Base-by-base conservation (phyloP, 2,329 filamentous ascomycete species). In the Colletotrichum eremochloae region DNA sequence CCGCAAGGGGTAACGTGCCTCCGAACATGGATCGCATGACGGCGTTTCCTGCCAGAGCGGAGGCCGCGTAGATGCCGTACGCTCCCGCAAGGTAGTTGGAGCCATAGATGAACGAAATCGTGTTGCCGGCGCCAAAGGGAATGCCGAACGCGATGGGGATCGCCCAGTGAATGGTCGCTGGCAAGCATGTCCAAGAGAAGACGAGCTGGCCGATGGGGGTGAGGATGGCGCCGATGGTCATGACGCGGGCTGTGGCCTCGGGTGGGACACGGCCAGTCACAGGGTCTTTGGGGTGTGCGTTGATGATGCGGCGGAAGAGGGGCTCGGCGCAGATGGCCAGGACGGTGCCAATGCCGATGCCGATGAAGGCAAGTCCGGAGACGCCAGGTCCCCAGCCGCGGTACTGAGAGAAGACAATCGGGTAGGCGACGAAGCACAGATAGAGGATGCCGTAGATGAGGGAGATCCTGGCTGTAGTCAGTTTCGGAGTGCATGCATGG, bases 391-490 rank as follows among this genome's bases (percentile, higher is more conserved):
- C 86, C 95, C 95, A 98, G 72, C 94, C 94, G 24, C 95, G 92
- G 70, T 88, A 79, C 52, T 92, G 85, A 14, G 87, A 86, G 81
- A 96, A 97, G 70, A 97, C 92, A 71, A 97, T 92, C 0, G 95
- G 95, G 80, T 97, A 97, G 15, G 94, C 94, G 20, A 97, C 92
- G 83, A 97, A 97, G 82, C 94, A 97, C 42, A 97, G 90, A 78
- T 96, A 96, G 1, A 98, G 85, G 52, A 97, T 94, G 24, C 91
- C 93, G 80, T 97, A 97, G 46, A 97, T 90, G 50, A 97, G 84
- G 0, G 93, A 96, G 79, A 95, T 93, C 84, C 91, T 74, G 20
- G n/a, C 4, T 29, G 1, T 8, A 15, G 48, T 57, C 24, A 40
- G 48, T 20, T 5, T n/a, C n/a, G 5, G 18, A 5, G 1, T 5